Evolutionary conservation across 106 monocot genomes (phyloP).

Genomic region (Gastrodia elata): DNA sequence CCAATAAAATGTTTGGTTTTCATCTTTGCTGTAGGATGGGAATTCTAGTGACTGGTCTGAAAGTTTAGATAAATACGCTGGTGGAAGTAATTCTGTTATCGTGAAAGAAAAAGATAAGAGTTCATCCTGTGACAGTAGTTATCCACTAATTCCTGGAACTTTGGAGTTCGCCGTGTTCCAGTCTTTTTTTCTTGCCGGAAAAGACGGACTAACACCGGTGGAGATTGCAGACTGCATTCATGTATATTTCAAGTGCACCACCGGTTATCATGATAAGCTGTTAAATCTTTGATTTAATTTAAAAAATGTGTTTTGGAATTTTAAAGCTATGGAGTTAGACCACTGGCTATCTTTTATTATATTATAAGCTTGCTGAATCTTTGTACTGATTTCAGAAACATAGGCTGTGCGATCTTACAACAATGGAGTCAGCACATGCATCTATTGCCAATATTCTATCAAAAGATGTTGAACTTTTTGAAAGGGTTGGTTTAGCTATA

Average conservation of each 20-base stretch:
- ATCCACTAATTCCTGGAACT: slow-evolving; percentile 86
- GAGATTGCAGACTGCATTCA: slow-evolving; percentile 95
- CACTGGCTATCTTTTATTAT: slow-evolving; percentile 4
- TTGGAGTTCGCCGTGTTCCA: slow-evolving; percentile 98
- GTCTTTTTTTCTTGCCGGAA: slow-evolving; percentile 80
- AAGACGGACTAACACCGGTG: slow-evolving; percentile 64
- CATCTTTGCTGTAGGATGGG: neutral
- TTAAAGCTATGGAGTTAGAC: neutral
- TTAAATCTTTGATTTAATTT: too few species aligned
- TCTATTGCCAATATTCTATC: slow-evolving; percentile 89
- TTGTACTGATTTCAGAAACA: slow-evolving; percentile 47
- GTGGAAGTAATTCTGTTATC: slow-evolving; percentile 71
- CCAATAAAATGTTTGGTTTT: neutral
- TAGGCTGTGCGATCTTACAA: slow-evolving; percentile 82
- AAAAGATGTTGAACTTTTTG: slow-evolving; percentile 77
- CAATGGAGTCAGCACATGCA: slow-evolving; percentile 93
- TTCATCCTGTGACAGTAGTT: slow-evolving; percentile 54
- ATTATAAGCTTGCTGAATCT: neutral
- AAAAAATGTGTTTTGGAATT: too few species aligned
- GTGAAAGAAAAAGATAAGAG: slow-evolving; percentile 82
- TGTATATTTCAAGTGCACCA: slow-evolving; percentile 27
- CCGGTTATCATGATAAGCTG: neutral
- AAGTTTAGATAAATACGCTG: slow-evolving; percentile 25
- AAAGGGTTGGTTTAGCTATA: slow-evolving; percentile 84
- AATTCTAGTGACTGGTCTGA: neutral